A percentile compares a stretch with the other conserved stretches of the same genome.
phyloP scores from a whole-genome alignment of 1,284 basidiomycete genomes.

The Apiotrichum gamsii region DNA sequence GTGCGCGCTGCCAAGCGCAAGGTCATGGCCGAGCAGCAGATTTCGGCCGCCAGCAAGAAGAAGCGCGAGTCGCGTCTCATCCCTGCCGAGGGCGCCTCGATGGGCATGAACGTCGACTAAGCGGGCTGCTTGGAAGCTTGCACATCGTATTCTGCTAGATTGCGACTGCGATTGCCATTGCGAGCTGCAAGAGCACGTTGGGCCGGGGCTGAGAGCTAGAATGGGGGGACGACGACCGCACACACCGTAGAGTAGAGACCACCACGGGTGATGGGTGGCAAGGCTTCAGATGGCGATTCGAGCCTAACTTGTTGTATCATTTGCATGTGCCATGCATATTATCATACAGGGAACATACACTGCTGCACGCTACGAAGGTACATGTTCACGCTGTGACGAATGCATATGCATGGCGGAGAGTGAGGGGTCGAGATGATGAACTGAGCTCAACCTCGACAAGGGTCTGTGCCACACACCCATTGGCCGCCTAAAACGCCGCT shows the following conservation, averaged over 20 bases:
- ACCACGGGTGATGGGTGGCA: neutral
- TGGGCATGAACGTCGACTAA: conserved; percentile 43
- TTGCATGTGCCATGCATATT: neutral
- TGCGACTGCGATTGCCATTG: too few species aligned
- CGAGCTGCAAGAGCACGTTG: too few species aligned
- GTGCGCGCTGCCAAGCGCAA: conserved; percentile 59
- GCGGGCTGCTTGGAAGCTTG: neutral
- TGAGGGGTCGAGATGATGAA: too few species aligned
- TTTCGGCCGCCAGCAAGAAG: conserved; percentile 52
- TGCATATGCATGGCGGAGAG: too few species aligned
- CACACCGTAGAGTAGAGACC: neutral
- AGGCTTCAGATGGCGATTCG: neutral
- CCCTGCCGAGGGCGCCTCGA: conserved; percentile 46
- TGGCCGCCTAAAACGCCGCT: conserved; percentile 2
- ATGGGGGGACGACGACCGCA: neutral
- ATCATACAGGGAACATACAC: too few species aligned
- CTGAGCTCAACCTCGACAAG: too few species aligned
- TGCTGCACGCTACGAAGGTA: too few species aligned
- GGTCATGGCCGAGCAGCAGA: conserved; percentile 40
- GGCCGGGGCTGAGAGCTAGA: neutral
- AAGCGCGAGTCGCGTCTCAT: conserved; percentile 60
- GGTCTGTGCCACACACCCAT: too few species aligned
- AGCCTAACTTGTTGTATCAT: neutral
- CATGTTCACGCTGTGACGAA: too few species aligned
- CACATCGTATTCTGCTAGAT: too few species aligned